Evolutionary conservation across 352 stramenopile genomes (phyloP).

Genomic region (Phytophthora capsici): DNA sequence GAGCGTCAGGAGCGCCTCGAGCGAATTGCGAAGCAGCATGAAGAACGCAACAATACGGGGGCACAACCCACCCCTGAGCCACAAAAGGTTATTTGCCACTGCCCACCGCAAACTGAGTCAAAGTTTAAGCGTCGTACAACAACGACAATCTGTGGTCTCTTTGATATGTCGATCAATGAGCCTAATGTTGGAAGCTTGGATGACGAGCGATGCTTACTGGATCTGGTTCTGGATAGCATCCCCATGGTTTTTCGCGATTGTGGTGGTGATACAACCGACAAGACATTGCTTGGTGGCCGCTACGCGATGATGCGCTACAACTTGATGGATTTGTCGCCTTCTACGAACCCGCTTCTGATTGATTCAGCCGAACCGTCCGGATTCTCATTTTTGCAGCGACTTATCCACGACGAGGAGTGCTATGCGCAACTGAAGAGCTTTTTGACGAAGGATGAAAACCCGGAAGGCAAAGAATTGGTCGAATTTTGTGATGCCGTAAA

Average conservation of each 20-base stretch:
- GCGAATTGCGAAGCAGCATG: slow-evolving; percentile 63
- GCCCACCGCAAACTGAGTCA: slow-evolving; percentile 33
- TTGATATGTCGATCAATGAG: slow-evolving; percentile 79
- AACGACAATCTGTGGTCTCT: slow-evolving; percentile 72
- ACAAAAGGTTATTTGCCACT: slow-evolving; percentile 40
- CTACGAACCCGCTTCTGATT: slow-evolving; percentile 60
- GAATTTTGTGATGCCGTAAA: slow-evolving; percentile 88
- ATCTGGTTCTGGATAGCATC: slow-evolving; percentile 85
- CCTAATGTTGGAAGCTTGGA: slow-evolving; percentile 81
- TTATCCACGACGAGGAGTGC: slow-evolving; percentile 90
- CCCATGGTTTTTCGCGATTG: slow-evolving; percentile 89
- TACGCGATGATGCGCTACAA: slow-evolving; percentile 84
- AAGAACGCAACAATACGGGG: slow-evolving; percentile 71
- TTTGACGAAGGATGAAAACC: slow-evolving; percentile 63
- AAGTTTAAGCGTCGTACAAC: slow-evolving; percentile 44
- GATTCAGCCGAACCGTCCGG: slow-evolving; percentile 69
- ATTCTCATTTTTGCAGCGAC: slow-evolving; percentile 87
- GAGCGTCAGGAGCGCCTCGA: slow-evolving; percentile 75
- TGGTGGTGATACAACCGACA: slow-evolving; percentile 85
- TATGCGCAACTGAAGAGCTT: slow-evolving; percentile 85
- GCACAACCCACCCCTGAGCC: slow-evolving; percentile 24
- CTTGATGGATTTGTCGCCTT: slow-evolving; percentile 57
- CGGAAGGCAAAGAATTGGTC: slow-evolving; percentile 67
- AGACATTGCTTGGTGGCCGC: slow-evolving; percentile 81
- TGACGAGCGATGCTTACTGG: slow-evolving; percentile 76